These are phyloP conservation scores for Taphrina wiesneri DNA, from an alignment of 1,139 yeast genomes.

Conservation along the genomic window DNA sequence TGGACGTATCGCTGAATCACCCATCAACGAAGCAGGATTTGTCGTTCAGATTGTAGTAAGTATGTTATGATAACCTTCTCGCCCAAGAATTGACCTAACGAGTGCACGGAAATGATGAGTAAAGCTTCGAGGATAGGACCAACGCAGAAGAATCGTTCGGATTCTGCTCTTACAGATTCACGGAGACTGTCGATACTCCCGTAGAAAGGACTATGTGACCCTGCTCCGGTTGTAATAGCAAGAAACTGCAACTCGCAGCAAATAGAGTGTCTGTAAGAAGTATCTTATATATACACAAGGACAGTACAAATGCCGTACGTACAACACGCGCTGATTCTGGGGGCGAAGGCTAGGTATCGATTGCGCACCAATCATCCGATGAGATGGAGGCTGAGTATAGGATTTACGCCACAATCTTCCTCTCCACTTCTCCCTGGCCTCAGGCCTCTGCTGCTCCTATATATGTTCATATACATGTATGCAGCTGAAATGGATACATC, in stretches of 20 bases:
- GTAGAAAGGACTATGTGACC: too few relatives aligned
- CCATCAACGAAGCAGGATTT: neutral
- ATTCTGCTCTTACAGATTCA: neutral
- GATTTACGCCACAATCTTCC: neutral
- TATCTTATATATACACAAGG: neutral
- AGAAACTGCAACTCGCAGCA: neutral
- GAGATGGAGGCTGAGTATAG: neutral
- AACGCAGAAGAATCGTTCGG: neutral
- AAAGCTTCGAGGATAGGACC: neutral
- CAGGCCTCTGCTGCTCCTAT: too few relatives aligned
- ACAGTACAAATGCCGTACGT: neutral
- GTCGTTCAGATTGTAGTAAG: neutral
- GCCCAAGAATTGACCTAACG: too few relatives aligned
- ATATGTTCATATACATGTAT: too few relatives aligned
- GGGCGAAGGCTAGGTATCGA: neutral
- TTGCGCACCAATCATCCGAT: neutral
- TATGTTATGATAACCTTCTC: neutral
- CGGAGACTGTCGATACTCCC: neutral
- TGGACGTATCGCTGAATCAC: conserved; percentile 24
- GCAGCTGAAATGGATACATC: too few relatives aligned
- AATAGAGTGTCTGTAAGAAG: neutral
- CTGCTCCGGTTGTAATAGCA: too few relatives aligned
- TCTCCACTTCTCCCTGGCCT: neutral
- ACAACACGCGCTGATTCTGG: neutral
- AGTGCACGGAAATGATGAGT: neutral